A percentile compares a stretch with the other conserved stretches of the same genome.
These are phyloP conservation scores for Madurella fahalii DNA, from an alignment of 2,329 filamentous ascomycete genomes.

Conservation along the genomic window DNA sequence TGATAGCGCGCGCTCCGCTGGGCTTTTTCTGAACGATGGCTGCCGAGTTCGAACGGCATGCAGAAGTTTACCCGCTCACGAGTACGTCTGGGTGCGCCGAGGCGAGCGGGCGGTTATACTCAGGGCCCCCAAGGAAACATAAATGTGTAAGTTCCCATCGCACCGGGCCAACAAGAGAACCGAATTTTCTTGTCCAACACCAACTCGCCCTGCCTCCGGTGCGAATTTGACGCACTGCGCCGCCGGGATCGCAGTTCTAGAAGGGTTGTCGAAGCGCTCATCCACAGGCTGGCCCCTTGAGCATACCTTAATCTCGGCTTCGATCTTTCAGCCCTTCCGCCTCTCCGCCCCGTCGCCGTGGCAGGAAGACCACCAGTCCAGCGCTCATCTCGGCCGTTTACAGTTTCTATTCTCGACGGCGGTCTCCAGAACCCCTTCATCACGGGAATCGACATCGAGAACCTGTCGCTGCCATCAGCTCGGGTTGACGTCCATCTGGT, in stretches of 20 bases:
- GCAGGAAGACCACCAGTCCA: not conserved
- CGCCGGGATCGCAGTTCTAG: not conserved
- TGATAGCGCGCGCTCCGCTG: conserved; percentile 21
- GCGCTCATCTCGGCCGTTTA: not conserved
- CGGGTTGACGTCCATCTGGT: conserved; percentile 18
- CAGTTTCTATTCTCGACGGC: conserved; percentile 10
- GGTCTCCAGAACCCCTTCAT: conserved; percentile 3
- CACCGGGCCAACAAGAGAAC: not conserved
- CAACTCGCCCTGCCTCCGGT: not conserved
- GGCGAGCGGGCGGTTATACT: not conserved
- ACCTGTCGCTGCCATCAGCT: conserved; percentile 6
- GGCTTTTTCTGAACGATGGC: conserved; percentile 5
- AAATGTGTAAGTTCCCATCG: not conserved
- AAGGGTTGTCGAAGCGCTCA: not conserved
- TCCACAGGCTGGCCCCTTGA: conserved; percentile 16
- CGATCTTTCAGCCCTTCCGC: not conserved
- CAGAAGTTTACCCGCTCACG: conserved; percentile 16
- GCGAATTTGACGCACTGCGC: not conserved
- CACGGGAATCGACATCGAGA: conserved; percentile 3
- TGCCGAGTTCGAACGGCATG: conserved; percentile 3
- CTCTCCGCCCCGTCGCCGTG: not conserved
- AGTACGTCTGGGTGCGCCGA: not conserved
- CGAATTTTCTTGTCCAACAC: not conserved
- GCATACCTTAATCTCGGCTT: not conserved
- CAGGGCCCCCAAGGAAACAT: not conserved